Conservation (phyloP, 495 filamentous ascomycete genomes). For the Diplogelasinospora grovesii region DNA sequence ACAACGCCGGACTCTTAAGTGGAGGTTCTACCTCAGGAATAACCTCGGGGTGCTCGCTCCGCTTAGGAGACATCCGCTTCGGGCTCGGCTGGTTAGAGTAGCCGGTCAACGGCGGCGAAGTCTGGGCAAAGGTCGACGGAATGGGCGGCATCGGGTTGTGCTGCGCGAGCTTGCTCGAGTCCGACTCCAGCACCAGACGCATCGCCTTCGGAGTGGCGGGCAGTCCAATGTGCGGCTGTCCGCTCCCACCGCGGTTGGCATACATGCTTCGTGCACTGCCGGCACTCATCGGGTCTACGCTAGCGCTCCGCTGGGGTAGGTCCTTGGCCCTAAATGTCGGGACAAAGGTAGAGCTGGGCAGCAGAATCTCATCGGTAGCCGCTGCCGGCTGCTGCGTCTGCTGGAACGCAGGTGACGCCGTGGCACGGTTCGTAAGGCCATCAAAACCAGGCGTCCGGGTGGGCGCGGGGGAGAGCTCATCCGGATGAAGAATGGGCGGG, state of each 20-base stretch:
- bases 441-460: conserved; percentile 32
- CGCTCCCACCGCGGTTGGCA: conserved; percentile 37
- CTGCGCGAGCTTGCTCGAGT: conserved; percentile 42
- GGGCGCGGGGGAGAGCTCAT: conserved; percentile 44
- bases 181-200: conserved; percentile 64
- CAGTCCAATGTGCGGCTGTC: conserved; percentile 59
- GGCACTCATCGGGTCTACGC: conserved; percentile 34
- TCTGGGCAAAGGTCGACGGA: conserved; percentile 43
- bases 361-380: conserved; percentile 11
- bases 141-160: conserved; percentile 59
- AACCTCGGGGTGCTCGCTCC: conserved; percentile 3
- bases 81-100: conserved; percentile 18
- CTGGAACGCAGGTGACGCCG: too few species aligned
- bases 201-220: conserved; percentile 82
- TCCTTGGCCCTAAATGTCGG: conserved; percentile 27
- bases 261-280: conserved; percentile 39
- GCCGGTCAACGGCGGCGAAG: conserved; percentile 17
- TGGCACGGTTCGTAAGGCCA: too few species aligned
- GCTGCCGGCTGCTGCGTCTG: conserved; percentile 2
- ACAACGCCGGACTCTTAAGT: conserved; percentile 22
- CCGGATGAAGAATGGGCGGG: conserved; percentile 74
- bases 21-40: conserved; percentile 19
- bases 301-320: conserved; percentile 39
- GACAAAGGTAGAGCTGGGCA: conserved; percentile 28
- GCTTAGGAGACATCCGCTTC: conserved; percentile 9